phyloP scores from a whole-genome alignment of 306 rosid genomes.

The Citrullus amarus region DNA sequence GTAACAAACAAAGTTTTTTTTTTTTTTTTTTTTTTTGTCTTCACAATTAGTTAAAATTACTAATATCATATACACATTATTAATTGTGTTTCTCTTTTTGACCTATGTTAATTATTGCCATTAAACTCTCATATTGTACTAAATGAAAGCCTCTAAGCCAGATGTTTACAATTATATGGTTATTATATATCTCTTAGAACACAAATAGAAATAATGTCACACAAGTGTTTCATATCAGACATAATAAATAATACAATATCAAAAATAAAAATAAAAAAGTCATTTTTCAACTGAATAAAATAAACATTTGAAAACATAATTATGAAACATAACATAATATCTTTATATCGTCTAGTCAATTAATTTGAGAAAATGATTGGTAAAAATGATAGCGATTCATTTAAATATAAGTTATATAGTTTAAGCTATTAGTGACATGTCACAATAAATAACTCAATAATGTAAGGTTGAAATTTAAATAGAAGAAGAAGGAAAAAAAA shows the following conservation, averaged over 20 bases:
- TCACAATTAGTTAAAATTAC: not conserved
- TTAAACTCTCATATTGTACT: not conserved
- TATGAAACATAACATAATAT: too few species aligned
- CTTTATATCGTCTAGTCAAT: too few species aligned
- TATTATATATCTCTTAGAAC: not conserved
- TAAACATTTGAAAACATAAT: not conserved
- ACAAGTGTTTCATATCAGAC: too few species aligned
- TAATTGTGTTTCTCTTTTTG: not conserved
- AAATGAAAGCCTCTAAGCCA: not conserved
- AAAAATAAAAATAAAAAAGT: too few species aligned
- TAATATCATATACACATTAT: not conserved
- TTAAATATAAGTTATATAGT: not conserved
- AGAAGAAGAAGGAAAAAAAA: not conserved
- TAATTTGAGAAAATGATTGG: too few species aligned
- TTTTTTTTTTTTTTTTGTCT: not conserved
- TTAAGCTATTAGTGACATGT: not conserved
- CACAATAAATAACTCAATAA: not conserved
- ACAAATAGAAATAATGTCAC: too few species aligned
- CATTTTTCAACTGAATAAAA: not conserved
- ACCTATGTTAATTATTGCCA: not conserved
- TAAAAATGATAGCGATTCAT: not conserved
- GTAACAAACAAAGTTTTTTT: not conserved
- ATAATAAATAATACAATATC: not conserved
- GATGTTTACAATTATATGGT: not conserved
- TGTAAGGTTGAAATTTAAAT: not conserved